Percentiles rank a stretch among this genome's conserved stretches.
Evolutionary conservation across 1,284 basidiomycete species (phyloP).

Genomic region (Naganishia sp.): DNA sequence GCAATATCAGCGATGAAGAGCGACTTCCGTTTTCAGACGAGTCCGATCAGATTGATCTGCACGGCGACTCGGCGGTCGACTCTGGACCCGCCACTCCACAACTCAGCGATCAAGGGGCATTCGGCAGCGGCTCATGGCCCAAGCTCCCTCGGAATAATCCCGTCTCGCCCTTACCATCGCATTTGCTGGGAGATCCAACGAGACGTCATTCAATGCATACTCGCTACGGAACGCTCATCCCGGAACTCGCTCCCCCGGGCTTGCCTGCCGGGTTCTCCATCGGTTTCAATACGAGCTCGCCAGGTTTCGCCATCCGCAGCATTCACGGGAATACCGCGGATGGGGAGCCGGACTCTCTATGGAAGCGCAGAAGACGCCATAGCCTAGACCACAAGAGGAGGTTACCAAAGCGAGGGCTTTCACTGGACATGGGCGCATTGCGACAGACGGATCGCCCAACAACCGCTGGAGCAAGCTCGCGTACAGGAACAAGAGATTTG

Average conservation of each 20-base stretch:
- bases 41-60: conserved; percentile 30
- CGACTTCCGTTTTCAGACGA: conserved; percentile 36
- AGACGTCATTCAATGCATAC: conserved; percentile 23
- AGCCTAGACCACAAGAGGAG: not conserved
- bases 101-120: conserved; percentile 12
- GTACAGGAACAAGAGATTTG: not conserved
- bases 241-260: conserved; percentile 45
- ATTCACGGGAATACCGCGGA: conserved; percentile 8
- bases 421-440: conserved; percentile 18
- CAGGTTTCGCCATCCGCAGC: conserved; percentile 50
- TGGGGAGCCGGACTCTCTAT: conserved; percentile 11
- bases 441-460: not conserved
- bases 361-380: conserved; percentile 2
- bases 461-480: not conserved
- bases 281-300: conserved; percentile 53
- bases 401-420: conserved; percentile 10
- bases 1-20: conserved; percentile 36
- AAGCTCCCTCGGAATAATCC: conserved; percentile 12
- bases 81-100: conserved; percentile 13
- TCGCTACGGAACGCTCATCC: conserved; percentile 50
- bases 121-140: conserved; percentile 20
- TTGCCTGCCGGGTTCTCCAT: conserved; percentile 52
- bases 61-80: conserved; percentile 17
- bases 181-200: conserved; percentile 11
- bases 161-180: conserved; percentile 25